These are phyloP conservation scores for Cynanchum wilfordii DNA, from an alignment of 257 asterid species.

Conservation along the genomic window DNA sequence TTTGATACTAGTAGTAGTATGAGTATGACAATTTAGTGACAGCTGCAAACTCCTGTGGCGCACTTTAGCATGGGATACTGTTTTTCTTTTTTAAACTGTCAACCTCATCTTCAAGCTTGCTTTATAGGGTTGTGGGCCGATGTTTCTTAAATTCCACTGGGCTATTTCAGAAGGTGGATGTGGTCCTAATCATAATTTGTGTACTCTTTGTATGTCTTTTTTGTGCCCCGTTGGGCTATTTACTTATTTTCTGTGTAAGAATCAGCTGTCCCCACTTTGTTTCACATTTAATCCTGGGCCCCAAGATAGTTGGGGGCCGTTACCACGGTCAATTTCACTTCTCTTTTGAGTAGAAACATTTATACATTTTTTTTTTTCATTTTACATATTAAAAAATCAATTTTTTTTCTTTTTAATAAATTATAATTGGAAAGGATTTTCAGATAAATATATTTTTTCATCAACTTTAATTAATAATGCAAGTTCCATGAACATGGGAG, in stretches of 20 bases:
- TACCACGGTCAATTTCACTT: conserved; percentile 1
- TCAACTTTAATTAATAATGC: too few species aligned
- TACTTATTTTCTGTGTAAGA: conserved; percentile 1
- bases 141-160: conserved; percentile 26
- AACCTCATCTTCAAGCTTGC: conserved; percentile 23
- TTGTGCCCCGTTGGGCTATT: conserved; percentile 17
- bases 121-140: conserved; percentile 24
- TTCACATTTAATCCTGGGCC: conserved; percentile 21
- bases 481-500: too few species aligned
- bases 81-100: conserved; percentile 19
- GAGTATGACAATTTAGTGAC: background rate
- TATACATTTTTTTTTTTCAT: background rate
- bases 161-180: conserved; percentile 11
- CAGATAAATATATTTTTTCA: too few species aligned
- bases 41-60: conserved; percentile 6
- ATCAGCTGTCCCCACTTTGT: conserved; percentile 16
- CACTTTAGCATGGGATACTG: conserved; percentile 25
- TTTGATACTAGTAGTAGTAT: too few species aligned
- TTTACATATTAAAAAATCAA: too few species aligned
- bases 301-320: conserved; percentile 15
- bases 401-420: too few species aligned
- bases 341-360: background rate
- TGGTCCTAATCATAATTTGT: conserved; percentile 29
- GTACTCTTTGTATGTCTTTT: conserved; percentile 22
- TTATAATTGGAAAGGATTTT: too few species aligned